These are phyloP conservation scores for Triticum monococcum DNA, from an alignment of 176 grass and related monocot genomes.

Conservation along the genomic window DNA sequence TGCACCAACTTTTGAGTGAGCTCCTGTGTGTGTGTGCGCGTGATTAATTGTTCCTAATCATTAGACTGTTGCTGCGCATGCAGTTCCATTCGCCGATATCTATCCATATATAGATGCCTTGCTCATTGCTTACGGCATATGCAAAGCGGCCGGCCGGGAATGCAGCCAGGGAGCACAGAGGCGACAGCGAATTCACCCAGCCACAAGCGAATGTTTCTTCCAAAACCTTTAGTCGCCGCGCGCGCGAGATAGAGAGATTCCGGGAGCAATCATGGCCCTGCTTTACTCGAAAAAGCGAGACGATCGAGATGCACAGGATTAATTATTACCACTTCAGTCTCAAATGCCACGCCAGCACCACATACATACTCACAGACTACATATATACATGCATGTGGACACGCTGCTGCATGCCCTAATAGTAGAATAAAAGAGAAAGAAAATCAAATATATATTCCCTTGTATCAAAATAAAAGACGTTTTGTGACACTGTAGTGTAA, in stretches of 20 bases:
- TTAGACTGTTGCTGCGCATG: slow-evolving; percentile 28
- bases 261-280: slow-evolving; percentile 47
- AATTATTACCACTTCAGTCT: slow-evolving; percentile 43
- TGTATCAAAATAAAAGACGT: too few species aligned
- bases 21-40: background rate
- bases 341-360: background rate
- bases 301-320: slow-evolving; percentile 38
- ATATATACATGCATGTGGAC: too few species aligned
- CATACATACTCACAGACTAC: too few species aligned
- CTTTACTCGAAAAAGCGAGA: slow-evolving; percentile 52
- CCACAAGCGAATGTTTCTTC: slow-evolving; percentile 40
- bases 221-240: slow-evolving; percentile 34
- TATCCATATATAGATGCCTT: slow-evolving; percentile 40
- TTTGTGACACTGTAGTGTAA: too few species aligned
- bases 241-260: slow-evolving; percentile 77
- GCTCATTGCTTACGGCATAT: slow-evolving; percentile 27
- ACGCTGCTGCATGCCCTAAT: too few species aligned
- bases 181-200: slow-evolving; percentile 44
- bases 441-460: too few species aligned
- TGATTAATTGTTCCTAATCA: slow-evolving; percentile 40
- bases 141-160: slow-evolving; percentile 19
- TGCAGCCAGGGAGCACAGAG: background rate
- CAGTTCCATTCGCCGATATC: slow-evolving; percentile 3
- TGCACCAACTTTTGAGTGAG: background rate
- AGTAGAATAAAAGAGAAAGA: too few species aligned